Conservation (phyloP, 1,139 yeast genomes). For the Waltiozyma solani region DNA sequence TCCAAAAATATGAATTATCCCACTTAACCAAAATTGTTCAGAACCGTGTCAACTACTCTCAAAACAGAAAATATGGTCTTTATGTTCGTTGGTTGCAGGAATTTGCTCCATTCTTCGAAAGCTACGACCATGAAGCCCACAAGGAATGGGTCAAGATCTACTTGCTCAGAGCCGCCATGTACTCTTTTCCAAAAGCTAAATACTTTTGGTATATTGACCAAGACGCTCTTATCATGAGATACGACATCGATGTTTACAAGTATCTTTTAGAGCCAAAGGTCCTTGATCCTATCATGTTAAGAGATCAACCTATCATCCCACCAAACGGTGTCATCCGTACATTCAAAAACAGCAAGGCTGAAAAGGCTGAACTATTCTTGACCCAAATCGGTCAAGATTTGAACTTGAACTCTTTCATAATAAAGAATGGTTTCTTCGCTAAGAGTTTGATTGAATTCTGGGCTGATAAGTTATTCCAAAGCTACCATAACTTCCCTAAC, state of each 20-base stretch:
- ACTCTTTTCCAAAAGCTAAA: conserved; percentile 75
- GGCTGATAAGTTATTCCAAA: conserved; percentile 59
- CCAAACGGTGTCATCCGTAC: conserved; percentile 65
- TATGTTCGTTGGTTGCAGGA: conserved; percentile 81
- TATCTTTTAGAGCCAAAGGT: conserved; percentile 47
- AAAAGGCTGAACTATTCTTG: conserved; percentile 44
- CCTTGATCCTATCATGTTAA: conserved; percentile 47
- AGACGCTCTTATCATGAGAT: conserved; percentile 60
- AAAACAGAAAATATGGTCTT: conserved; percentile 61
- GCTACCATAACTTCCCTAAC: conserved; percentile 49
- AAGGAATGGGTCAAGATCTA: conserved; percentile 52
- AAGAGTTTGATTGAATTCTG: conserved; percentile 65
- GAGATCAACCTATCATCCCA: conserved; percentile 60
- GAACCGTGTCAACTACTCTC: conserved; percentile 77
- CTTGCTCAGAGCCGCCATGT: conserved; percentile 69
- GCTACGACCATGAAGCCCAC: conserved; percentile 9
- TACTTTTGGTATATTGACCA: conserved; percentile 83
- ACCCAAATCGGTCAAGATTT: conserved; percentile 56
- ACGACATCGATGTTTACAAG: conserved; percentile 43
- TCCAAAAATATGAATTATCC: conserved; percentile 50
- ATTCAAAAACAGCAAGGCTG: conserved; percentile 47
- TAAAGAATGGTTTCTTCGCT: conserved; percentile 55
- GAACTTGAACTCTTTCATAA: conserved; percentile 58
- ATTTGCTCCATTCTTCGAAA: conserved; percentile 47
- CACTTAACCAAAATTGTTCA: conserved; percentile 60